Conservation (phyloP, 345 rosid species). For the Streptanthus diversifolius region DNA sequence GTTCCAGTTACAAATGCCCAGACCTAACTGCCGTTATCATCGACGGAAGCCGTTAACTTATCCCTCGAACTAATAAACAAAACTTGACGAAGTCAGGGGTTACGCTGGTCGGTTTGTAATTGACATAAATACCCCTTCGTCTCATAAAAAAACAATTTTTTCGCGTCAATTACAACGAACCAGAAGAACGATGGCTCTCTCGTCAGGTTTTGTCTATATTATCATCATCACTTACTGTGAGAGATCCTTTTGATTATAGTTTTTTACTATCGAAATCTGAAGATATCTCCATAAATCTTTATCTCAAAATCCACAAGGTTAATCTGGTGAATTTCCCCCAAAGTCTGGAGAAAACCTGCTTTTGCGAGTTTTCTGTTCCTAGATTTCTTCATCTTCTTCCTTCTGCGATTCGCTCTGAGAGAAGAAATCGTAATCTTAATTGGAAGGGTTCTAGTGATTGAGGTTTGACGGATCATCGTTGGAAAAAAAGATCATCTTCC, state of each 20-base stretch:
- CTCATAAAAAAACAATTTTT: not conserved
- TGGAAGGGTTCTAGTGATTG: not conserved
- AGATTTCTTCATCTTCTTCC: conserved; percentile 17
- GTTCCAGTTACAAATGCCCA: too few relatives aligned
- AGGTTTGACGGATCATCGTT: not conserved
- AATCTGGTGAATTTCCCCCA: not conserved
- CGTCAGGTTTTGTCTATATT: not conserved
- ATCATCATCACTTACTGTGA: conserved; percentile 27
- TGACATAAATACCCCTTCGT: conserved; percentile 21
- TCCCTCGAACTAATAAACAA: not conserved
- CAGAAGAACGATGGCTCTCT: not conserved
- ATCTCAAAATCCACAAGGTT: not conserved
- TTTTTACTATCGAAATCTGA: conserved; percentile 1
- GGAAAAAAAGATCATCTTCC: not conserved
- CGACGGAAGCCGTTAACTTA: conserved; percentile 14
- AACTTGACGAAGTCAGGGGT: conserved; percentile 24
- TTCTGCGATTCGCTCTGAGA: conserved; percentile 4
- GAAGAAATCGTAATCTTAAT: not conserved
- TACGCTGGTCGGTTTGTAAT: conserved; percentile 15
- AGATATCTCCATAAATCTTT: not conserved
- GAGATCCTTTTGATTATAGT: not conserved
- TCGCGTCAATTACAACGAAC: conserved; percentile 19
- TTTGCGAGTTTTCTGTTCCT: not conserved
- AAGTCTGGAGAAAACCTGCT: not conserved
- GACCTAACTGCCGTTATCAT: conserved; percentile 1